Evolutionary conservation across 257 asterid genomes (phyloP).

Genomic region (Nicotiana noctiflora): DNA sequence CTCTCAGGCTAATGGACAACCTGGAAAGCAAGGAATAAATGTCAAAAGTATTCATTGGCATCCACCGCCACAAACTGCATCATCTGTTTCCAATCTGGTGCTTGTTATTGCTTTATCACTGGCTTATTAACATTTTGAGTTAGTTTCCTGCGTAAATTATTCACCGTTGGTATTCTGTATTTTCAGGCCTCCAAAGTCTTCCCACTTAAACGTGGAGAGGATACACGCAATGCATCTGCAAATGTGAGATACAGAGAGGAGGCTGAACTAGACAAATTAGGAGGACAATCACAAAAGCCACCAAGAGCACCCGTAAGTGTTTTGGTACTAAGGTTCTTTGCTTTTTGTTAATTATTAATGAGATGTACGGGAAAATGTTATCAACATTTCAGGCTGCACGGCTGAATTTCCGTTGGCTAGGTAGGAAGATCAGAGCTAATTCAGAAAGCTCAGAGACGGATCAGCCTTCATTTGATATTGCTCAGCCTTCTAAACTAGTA

Average conservation of each 20-base stretch:
- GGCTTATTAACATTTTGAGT: slow-evolving; percentile 8
- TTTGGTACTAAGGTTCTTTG: not conserved
- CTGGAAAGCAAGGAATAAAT: slow-evolving; percentile 27
- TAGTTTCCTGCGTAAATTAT: slow-evolving; percentile 8
- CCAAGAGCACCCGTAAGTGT: slow-evolving; percentile 56
- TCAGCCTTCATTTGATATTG: slow-evolving; percentile 15
- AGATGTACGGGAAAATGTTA: not conserved
- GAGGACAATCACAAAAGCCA: slow-evolving; percentile 43
- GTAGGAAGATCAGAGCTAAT: slow-evolving; percentile 24
- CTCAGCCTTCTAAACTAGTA: slow-evolving; percentile 32
- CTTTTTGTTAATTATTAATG: not conserved
- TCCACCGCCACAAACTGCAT: slow-evolving; percentile 33
- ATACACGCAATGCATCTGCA: slow-evolving; percentile 17
- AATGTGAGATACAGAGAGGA: slow-evolving; percentile 21
- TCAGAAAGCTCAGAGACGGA: slow-evolving; percentile 25
- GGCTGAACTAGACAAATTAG: slow-evolving; percentile 24
- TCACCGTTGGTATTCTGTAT: slow-evolving; percentile 2
- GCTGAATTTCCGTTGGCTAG: slow-evolving; percentile 18
- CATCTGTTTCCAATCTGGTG: slow-evolving; percentile 66
- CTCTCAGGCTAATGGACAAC: slow-evolving; percentile 17
- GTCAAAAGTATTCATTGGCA: slow-evolving; percentile 31
- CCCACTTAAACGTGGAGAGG: slow-evolving; percentile 27
- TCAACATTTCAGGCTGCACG: not conserved
- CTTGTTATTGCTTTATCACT: slow-evolving; percentile 17
- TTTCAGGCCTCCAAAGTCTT: slow-evolving; percentile 55